Conservation (phyloP, 192 early-diverging fungal genomes). For the Entrophospora sp. region DNA sequence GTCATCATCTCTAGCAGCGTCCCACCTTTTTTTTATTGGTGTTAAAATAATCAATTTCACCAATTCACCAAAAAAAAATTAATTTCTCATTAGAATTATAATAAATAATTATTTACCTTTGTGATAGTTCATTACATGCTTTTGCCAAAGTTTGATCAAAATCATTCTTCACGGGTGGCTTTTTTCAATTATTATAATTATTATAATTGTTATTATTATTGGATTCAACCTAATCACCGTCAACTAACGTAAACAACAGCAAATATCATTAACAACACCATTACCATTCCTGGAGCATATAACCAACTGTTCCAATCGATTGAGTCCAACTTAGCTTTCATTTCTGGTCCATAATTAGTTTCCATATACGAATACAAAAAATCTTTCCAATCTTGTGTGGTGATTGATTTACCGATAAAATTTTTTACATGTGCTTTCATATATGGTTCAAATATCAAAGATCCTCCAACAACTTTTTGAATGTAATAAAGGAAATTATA, state of each 20-base stretch:
- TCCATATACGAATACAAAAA: constrained; percentile 75
- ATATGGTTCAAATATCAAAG: constrained; percentile 77
- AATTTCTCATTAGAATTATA: not conserved
- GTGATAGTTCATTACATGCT: constrained; percentile 69
- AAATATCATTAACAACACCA: not conserved
- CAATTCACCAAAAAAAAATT: not conserved
- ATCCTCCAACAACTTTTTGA: constrained; percentile 79
- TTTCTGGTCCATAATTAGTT: constrained; percentile 37
- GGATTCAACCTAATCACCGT: too few species aligned
- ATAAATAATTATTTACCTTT: constrained; percentile 26
- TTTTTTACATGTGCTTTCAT: constrained; percentile 69
- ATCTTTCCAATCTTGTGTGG: constrained; percentile 79
- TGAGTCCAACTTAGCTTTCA: constrained; percentile 59
- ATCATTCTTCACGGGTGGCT: constrained; percentile 21
- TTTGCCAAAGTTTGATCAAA: constrained; percentile 83
- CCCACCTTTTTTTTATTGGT: constrained; percentile 47
- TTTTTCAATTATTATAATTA: not conserved
- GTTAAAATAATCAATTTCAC: not conserved
- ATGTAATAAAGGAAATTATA: constrained; percentile 86
- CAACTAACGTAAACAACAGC: not conserved
- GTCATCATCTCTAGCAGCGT: constrained; percentile 42
- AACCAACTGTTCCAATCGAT: constrained; percentile 95
- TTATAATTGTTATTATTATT: not conserved
- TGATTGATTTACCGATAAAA: constrained; percentile 84
- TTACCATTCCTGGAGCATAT: constrained; percentile 74